Evolutionary conservation across 164 flowering plant species (phyloP).

Genomic region (Aristolochia californica): DNA sequence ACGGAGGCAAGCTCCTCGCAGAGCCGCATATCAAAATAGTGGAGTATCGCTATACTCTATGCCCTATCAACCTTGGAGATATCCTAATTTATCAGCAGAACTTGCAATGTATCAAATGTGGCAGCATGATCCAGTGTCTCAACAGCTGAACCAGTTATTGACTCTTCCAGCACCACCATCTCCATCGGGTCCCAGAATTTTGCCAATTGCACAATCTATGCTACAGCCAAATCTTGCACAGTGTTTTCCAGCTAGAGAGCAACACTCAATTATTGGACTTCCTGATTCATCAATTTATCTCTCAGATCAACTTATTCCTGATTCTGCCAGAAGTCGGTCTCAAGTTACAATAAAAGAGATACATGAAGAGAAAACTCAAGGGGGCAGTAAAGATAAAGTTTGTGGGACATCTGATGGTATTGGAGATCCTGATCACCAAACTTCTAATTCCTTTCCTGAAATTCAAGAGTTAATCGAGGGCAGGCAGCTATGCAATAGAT

Average conservation of each 20-base stretch:
- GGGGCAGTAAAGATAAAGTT: constrained; percentile 8
- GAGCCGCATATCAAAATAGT: constrained; percentile 10
- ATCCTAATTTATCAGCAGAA: constrained; percentile 28
- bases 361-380: constrained; percentile 29
- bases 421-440: constrained; percentile 6
- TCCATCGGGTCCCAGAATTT: constrained; percentile 21
- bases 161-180: constrained; percentile 22
- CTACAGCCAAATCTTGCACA: constrained; percentile 20
- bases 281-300: constrained; percentile 23
- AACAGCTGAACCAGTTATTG: constrained; percentile 26
- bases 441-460: constrained; percentile 5
- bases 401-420: constrained; percentile 4
- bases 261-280: no score
- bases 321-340: constrained; percentile 18
- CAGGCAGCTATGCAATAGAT: constrained; percentile 10
- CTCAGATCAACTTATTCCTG: constrained; percentile 14
- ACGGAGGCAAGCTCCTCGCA: constrained; percentile 16
- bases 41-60: constrained; percentile 18
- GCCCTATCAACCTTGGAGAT: constrained; percentile 25
- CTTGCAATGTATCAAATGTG: constrained; percentile 32
- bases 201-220: constrained; percentile 33
- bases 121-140: constrained; percentile 37
- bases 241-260: constrained; percentile 24
- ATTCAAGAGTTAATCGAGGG: constrained; percentile 13
- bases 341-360: constrained; percentile 43